Percentiles rank a stretch among this genome's conserved stretches.
These are phyloP conservation scores for Syzygium aqueum DNA, from an alignment of 345 rosid species.

Conservation along the genomic window DNA sequence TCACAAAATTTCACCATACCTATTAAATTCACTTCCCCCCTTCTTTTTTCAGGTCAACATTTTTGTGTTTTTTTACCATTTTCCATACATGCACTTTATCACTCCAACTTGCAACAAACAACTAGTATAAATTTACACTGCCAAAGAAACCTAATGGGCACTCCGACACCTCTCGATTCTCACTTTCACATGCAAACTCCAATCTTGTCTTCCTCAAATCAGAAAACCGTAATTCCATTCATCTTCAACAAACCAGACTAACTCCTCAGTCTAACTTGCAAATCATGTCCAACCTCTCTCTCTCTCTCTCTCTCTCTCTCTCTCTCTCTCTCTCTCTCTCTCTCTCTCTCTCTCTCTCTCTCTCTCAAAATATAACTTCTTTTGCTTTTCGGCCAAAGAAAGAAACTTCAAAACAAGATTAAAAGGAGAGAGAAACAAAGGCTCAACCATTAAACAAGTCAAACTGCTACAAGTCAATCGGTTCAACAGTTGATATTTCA, in stretches of 20 bases:
- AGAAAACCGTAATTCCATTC: neutral
- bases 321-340: too few relatives aligned
- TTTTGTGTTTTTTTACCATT: neutral
- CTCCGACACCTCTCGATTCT: neutral
- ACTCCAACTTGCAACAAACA: neutral
- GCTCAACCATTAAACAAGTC: neutral
- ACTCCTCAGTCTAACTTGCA: neutral
- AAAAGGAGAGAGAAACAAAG: neutral
- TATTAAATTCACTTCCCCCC: neutral
- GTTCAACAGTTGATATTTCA: neutral
- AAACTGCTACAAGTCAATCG: neutral
- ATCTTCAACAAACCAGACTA: neutral
- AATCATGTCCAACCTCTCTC: neutral
- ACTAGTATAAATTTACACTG: neutral
- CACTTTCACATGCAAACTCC: neutral
- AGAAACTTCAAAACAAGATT: neutral
- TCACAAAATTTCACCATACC: neutral
- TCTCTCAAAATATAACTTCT: neutral
- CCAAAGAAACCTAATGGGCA: neutral
- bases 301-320: too few relatives aligned
- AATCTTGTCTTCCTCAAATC: neutral
- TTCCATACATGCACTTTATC: neutral
- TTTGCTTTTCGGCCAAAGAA: neutral
- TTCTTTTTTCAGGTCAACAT: neutral
- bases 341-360: too few relatives aligned